phyloP scores from a whole-genome alignment of 2,329 filamentous ascomycete species.

The Periconia sp. region DNA sequence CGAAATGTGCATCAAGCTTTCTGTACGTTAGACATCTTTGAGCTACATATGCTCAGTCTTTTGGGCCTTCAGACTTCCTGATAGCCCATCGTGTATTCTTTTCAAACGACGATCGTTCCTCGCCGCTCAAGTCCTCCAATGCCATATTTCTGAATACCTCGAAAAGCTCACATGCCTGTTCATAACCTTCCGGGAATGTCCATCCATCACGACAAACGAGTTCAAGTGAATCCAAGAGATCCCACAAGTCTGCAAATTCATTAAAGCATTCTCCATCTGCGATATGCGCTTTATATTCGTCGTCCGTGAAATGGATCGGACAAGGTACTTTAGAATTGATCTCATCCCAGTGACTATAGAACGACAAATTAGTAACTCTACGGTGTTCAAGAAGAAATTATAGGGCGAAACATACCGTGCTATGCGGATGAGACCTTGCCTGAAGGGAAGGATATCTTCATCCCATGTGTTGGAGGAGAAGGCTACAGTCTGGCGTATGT shows the following conservation, averaged over 20 bases:
- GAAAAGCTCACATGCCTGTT: no score
- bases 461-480: slow-evolving; percentile 37
- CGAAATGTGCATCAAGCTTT: no score
- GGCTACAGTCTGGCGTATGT: slow-evolving; percentile 26
- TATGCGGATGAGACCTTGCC: slow-evolving; percentile 34
- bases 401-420: slow-evolving; percentile 26
- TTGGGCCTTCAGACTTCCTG: no score
- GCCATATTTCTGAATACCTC: no score
- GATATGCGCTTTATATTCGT: slow-evolving; percentile 19
- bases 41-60: no score
- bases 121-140: no score
- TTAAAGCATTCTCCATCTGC: slow-evolving; percentile 33
- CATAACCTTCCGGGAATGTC: no score
- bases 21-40: no score
- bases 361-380: slow-evolving; percentile 11
- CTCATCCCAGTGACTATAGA: slow-evolving; percentile 31
- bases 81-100: no score
- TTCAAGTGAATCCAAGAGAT: no score
- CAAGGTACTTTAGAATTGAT: slow-evolving; percentile 28
- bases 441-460: slow-evolving; percentile 34
- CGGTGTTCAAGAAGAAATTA: slow-evolving; percentile 12
- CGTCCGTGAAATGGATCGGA: slow-evolving; percentile 27
- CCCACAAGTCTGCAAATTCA: slow-evolving; percentile 11
- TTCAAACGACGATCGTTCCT: no score
- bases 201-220: no score